phyloP scores from a whole-genome alignment of 306 rosid genomes.

The Glycine tomentella region DNA sequence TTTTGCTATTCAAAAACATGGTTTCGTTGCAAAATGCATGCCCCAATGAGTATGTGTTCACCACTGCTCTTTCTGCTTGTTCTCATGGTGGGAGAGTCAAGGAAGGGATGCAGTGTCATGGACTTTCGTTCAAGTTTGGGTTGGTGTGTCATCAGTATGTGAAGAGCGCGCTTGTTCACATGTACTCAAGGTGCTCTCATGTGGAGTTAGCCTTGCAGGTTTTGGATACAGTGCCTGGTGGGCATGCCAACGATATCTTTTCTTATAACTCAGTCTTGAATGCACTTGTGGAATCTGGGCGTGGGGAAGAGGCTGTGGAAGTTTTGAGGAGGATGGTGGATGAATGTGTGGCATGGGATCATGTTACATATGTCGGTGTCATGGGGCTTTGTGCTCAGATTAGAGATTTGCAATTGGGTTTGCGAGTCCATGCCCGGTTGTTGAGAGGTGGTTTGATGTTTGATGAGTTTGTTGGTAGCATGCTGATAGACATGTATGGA shows the following conservation, averaged over 20 bases:
- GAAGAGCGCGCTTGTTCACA: slow-evolving; percentile 69
- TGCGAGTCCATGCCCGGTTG: slow-evolving; percentile 60
- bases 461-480: slow-evolving; percentile 60
- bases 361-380: slow-evolving; percentile 56
- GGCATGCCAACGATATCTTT: slow-evolving; percentile 44
- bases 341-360: slow-evolving; percentile 58
- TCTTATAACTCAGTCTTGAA: slow-evolving; percentile 61
- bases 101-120: slow-evolving; percentile 76
- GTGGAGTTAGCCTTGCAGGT: slow-evolving; percentile 57
- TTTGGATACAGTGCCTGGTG: slow-evolving; percentile 46
- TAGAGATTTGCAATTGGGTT: slow-evolving; percentile 62
- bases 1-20: slow-evolving; percentile 54
- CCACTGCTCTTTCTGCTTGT: slow-evolving; percentile 64
- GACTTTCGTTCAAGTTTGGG: slow-evolving; percentile 62
- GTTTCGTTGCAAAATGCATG: slow-evolving; percentile 36
- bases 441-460: slow-evolving; percentile 49
- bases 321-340: slow-evolving; percentile 59
- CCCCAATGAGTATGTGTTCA: slow-evolving; percentile 61
- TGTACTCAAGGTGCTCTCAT: slow-evolving; percentile 61
- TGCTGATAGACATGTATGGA: slow-evolving; percentile 75
- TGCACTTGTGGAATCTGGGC: slow-evolving; percentile 57
- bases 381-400: slow-evolving; percentile 67
- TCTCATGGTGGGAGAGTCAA: slow-evolving; percentile 56
- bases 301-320: slow-evolving; percentile 47
- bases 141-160: slow-evolving; percentile 54